Conservation (phyloP, 2,329 filamentous ascomycete genomes). For the Fusarium burgessii region DNA sequence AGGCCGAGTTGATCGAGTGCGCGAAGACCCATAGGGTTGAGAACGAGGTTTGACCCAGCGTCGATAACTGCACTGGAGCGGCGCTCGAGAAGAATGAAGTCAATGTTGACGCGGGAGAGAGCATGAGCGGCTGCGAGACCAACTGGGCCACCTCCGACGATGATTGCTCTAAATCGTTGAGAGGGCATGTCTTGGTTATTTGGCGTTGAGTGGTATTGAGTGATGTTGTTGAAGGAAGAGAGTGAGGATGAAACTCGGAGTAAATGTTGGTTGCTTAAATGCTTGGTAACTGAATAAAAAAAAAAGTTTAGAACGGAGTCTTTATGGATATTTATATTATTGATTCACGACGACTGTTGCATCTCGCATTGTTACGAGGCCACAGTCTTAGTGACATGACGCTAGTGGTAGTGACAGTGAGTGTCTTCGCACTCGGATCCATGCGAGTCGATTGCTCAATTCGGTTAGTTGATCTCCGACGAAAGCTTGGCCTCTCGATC, state of each 20-base stretch:
- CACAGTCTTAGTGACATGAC: background rate
- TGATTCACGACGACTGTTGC: background rate
- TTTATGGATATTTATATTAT: background rate
- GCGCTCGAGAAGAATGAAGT: constrained; percentile 55
- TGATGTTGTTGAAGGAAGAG: background rate
- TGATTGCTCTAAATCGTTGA: constrained; percentile 38
- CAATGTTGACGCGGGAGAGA: constrained; percentile 48
- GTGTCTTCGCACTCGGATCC: constrained; percentile 20
- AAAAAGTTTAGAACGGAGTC: background rate
- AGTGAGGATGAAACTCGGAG: background rate
- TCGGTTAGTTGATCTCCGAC: background rate
- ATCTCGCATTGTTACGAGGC: background rate
- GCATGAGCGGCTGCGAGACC: constrained; percentile 47
- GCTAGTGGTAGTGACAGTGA: background rate
- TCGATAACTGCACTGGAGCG: constrained; percentile 45
- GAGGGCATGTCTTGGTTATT: background rate
- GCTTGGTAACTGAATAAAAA: background rate
- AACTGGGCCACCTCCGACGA: constrained; percentile 47
- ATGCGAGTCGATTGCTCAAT: background rate
- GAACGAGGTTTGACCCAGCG: constrained; percentile 49
- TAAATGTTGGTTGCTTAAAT: background rate
- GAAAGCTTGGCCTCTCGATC: background rate
- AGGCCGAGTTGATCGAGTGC: constrained; percentile 52
- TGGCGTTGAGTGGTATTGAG: background rate
- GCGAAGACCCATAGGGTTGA: constrained; percentile 47